Percentiles rank a stretch among this genome's conserved stretches.
Evolutionary conservation across 495 filamentous ascomycete genomes (phyloP).

Genomic region (Barbatosphaeria neglecta): DNA sequence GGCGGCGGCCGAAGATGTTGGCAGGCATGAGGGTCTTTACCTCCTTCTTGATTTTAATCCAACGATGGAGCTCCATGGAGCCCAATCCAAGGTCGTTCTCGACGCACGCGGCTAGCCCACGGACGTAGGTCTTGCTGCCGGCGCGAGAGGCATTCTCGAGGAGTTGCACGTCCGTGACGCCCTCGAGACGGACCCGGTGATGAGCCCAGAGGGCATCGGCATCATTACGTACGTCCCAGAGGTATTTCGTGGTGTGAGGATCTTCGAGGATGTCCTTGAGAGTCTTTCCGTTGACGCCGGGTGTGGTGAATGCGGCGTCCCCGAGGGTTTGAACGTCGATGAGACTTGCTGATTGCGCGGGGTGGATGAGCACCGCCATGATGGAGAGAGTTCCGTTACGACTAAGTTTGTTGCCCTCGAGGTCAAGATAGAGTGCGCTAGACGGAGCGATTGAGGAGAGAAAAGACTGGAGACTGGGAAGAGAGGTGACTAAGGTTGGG

Average conservation of each 20-base stretch:
- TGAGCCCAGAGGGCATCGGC: constrained; percentile 41
- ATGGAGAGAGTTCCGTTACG: constrained; percentile 36
- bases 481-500: constrained; percentile 1
- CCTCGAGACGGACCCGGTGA: constrained; percentile 21
- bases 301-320: constrained; percentile 26
- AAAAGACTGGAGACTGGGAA: background rate
- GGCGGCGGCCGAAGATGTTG: constrained; percentile 39
- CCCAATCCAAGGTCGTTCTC: constrained; percentile 17
- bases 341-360: constrained; percentile 22
- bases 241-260: constrained; percentile 27
- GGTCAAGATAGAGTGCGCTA: constrained; percentile 32
- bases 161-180: constrained; percentile 40
- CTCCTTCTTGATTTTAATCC: constrained; percentile 31
- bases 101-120: constrained; percentile 31
- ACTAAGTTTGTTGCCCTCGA: constrained; percentile 36
- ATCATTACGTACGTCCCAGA: constrained; percentile 42
- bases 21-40: constrained; percentile 32
- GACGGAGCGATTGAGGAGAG: background rate
- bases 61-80: constrained; percentile 7
- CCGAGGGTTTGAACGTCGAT: constrained; percentile 37
- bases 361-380: constrained; percentile 22
- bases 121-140: constrained; percentile 13
- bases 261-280: constrained; percentile 39
- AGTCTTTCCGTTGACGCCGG: constrained; percentile 13
- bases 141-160: constrained; percentile 35